Evolutionary conservation across 306 rosid species (phyloP), one percentile per base, ranked within the genome.

Genomic region (Argentina anserina): DNA sequence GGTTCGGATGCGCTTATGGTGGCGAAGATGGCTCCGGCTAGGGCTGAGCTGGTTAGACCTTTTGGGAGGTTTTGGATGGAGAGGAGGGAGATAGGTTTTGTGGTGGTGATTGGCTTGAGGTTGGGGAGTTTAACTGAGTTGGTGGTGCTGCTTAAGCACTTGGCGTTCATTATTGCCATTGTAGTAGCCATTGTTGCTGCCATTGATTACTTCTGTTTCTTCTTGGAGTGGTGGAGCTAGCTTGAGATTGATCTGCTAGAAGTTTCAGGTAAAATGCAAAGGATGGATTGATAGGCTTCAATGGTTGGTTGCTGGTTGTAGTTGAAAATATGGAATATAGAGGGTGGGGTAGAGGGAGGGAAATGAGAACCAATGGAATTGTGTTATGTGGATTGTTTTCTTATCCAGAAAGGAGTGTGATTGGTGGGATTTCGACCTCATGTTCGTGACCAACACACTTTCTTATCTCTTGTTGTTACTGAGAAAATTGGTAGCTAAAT

Each of bases 171-270:
- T 71, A 86, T 85, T 41, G 96, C 88, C 97, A 89, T 89, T 52
- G 96, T 82, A 41, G 92, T 84, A 36, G 92, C 87, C 88, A 89
- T 84, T 11, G 96, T 89, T 84, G 95, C 83, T 63, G 98, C 97
- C 97, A 88, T 93, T 78, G 85, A 71, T 26, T 55, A 1, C n/a
- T 29, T 65, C 17, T 42, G 36, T 7, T 68, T 13, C 28, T 46
- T 40, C 4, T 5, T 75, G 62, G 20, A 14, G 33, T 56, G 18
- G 59, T 43, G 65, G 52, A 37, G 65, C 47, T 29, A 29, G 39
- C 21, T 59, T 49, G 20, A 29, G 47, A 18, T 63, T 40, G 45
- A 18, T 56, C 43, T 69, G 61, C 47, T 53, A 18, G 74, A 31
- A 40, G 69, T 31, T 50, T 64, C n/a, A 69, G 70, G 46, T 25